Conservation (phyloP, 176 grass and related monocot species). For the Eragrostis nindensis region DNA sequence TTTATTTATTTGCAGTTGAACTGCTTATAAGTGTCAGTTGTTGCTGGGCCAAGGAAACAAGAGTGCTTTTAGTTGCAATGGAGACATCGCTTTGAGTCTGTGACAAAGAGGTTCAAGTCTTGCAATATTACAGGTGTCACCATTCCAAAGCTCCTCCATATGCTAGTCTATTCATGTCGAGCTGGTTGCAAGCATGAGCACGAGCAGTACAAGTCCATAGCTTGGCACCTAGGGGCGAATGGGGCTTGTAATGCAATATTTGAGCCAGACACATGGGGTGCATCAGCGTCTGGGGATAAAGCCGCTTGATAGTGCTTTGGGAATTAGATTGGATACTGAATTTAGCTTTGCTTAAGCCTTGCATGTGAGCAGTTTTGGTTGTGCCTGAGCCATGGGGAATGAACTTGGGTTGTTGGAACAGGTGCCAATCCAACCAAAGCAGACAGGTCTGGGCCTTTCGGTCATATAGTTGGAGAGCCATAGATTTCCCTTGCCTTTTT, state of each 20-base stretch:
- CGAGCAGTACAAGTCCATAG: background rate
- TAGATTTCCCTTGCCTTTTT: background rate
- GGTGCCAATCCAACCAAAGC: conserved; percentile 11
- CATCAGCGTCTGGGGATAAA: conserved; percentile 46
- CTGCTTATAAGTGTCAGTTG: background rate
- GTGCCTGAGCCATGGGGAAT: conserved; percentile 1
- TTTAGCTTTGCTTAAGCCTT: background rate
- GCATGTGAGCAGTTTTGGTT: conserved; percentile 38
- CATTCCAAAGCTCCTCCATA: background rate
- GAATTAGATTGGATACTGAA: conserved; percentile 15
- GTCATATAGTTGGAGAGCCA: background rate
- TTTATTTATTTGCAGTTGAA: background rate
- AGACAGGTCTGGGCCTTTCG: background rate
- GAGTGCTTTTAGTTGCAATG: background rate
- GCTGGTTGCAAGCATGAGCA: conserved; percentile 20
- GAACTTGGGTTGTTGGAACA: conserved; percentile 19
- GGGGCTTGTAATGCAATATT: background rate
- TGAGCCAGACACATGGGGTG: conserved; percentile 55
- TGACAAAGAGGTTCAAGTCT: conserved; percentile 1
- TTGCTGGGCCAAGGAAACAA: background rate
- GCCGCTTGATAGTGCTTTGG: conserved; percentile 26
- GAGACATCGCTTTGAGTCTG: background rate
- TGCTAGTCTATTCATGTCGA: background rate
- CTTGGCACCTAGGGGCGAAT: conserved; percentile 22
- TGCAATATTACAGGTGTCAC: conserved; percentile 38